Percentiles rank a stretch among this genome's conserved stretches.
Conservation (phyloP, 495 filamentous ascomycete species). For the Margaritispora aquatica region DNA sequence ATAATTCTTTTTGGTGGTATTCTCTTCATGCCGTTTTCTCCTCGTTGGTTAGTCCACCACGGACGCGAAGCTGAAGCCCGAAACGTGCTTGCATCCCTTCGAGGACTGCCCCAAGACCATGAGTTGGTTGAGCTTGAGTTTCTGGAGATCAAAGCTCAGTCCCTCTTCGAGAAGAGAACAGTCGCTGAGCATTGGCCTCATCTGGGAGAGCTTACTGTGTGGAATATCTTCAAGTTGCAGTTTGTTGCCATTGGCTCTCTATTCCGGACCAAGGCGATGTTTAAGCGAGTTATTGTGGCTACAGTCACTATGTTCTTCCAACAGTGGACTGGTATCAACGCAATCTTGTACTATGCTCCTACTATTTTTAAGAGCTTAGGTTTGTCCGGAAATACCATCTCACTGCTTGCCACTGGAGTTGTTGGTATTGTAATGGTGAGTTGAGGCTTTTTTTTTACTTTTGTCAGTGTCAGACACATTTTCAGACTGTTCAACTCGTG, state of each 20-base stretch:
- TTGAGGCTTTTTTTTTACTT: too few relatives aligned
- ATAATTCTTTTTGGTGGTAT: conserved; percentile 61
- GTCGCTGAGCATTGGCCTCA: conserved; percentile 65
- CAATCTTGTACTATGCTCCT: conserved; percentile 63
- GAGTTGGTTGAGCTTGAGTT: conserved; percentile 70
- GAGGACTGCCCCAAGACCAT: conserved; percentile 51
- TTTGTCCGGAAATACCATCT: conserved; percentile 52
- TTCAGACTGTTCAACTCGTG: too few relatives aligned
- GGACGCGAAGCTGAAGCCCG: conserved; percentile 65
- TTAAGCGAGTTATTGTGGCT: conserved; percentile 64
- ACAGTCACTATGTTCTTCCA: conserved; percentile 66
- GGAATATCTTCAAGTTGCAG: conserved; percentile 61
- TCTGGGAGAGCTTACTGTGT: conserved; percentile 50
- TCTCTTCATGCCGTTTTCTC: conserved; percentile 76
- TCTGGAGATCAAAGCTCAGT: conserved; percentile 76
- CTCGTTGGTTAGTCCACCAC: conserved; percentile 73
- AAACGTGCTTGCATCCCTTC: conserved; percentile 59
- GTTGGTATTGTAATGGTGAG: conserved; percentile 77
- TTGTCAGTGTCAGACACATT: too few relatives aligned
- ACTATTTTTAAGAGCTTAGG: conserved; percentile 68
- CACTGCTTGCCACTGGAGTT: conserved; percentile 72
- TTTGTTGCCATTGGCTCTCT: conserved; percentile 66
- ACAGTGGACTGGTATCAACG: conserved; percentile 70
- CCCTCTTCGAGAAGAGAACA: conserved; percentile 71
- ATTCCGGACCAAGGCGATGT: conserved; percentile 68